Evolutionary conservation across 2,329 filamentous ascomycete species (phyloP), one percentile per base, ranked within the genome.

Genomic region (Trichoderma koningii): DNA sequence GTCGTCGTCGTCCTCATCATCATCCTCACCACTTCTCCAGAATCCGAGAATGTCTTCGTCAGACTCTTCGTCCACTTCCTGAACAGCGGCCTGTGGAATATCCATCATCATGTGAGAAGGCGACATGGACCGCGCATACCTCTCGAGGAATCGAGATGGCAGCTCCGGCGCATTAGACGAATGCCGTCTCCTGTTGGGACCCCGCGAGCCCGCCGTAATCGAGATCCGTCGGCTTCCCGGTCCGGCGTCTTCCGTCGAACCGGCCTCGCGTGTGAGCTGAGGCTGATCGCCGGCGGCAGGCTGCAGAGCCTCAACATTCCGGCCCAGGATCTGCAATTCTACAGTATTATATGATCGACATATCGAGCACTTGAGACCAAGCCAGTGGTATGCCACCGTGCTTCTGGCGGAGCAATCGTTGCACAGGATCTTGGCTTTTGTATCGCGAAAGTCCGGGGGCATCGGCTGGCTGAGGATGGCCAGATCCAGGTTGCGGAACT

Each of bases 331-430:
- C 64, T 85, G 85, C 28, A 89, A 76, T 71, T 90, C 85, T 17
- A 84, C 85, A 0, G 88, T 91, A 71, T 91, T 91, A 71, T 89
- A 91, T 3, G 87, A 90, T 48, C 82, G 80, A 72, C 88, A 91
- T 42, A 89, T 86, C 15, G 83, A 88, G 74, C 95, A 99, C 76
- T 96, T 97, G 52, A 97, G 81, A 0, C 95, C 95, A 5, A 98
- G 81, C 92, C 95, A 99, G 77, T 99, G 95, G 74, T 96, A 99
- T 34, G 86, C 85, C 23, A 95, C 92, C 23, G 90, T 90, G 67
- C 90, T 93, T 74, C 93, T 93, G 14, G 91, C 90, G 52, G 89
- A 91, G 77, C 95, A 99, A 78, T 99, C 95, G 75, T 99, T 98
- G 77, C 95, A 99, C 67, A 93, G 87, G 56, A 98, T 87, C 68